Evolutionary conservation across 2,329 filamentous ascomycete genomes (phyloP), one percentile per base, ranked within the genome.

Genomic region (Myriosclerotinia duriaeana): DNA sequence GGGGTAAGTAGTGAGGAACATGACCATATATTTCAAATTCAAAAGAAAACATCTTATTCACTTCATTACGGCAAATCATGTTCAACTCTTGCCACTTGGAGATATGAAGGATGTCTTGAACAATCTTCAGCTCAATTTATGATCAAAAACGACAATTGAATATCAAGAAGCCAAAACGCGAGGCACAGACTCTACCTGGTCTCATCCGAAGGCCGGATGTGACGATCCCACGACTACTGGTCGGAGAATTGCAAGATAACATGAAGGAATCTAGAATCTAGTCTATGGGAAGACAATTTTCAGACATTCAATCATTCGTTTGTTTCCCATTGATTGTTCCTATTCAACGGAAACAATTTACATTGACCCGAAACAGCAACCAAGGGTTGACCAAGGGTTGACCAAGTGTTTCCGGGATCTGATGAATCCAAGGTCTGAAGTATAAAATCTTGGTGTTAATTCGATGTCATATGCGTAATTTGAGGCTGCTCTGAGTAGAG

Each of bases 111-210:
- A 17, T 48, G 3, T 59, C 15, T 12, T 22, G 26, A 17, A 48
- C 14, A 22, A 11, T 0, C 8, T 60, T 60, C 42, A 36, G 30
- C 20, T 48, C 40, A 9, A 11, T 14, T 36, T 17, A 6, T 2
- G 17, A 48, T 2, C 20, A 11, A 36, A 48, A 17, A 42, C 1
- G 9, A 34, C 14, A 22, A 48, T 46, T 22, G 30, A 60, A 42
- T 20, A 60, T 12, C 30, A 48, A 38, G n/a, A 22, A 48, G 56
- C 30, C 22, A 42, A 34, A 48, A 48, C 20, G 48, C 20, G 30
- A 48, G 20, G 26, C 56, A 48, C 42, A 60, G 56, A 60, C 42
- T 46, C 20, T 11, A 59, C 26, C n/a, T n/a, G 26, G 9, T 48
- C 42, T 36, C 30, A 58, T 48, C 12, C 9, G 12, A 22, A n/a